Percentiles rank a stretch among this genome's conserved stretches.
Evolutionary conservation across 192 early-diverging fungal genomes (phyloP).

Genomic region (Gaertneriomyces sp.): DNA sequence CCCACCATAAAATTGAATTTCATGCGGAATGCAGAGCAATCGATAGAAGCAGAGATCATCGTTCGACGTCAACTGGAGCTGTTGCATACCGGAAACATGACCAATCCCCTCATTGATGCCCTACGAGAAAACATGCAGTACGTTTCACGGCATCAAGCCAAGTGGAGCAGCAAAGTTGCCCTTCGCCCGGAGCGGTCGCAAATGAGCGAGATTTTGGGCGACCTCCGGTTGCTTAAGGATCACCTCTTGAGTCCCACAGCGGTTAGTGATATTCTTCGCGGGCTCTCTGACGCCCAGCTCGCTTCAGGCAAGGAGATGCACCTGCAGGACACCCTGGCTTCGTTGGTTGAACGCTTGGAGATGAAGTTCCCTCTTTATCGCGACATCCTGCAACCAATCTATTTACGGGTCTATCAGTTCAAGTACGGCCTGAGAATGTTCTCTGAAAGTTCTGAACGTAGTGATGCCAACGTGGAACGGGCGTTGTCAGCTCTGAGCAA

Average conservation of each 20-base stretch:
- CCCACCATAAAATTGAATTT: constrained; percentile 63
- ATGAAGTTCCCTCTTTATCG: constrained; percentile 69
- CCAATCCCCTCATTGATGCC: constrained; percentile 4
- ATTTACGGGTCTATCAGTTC: constrained; percentile 67
- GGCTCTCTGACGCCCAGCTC: constrained; percentile 28
- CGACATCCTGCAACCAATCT: constrained; percentile 71
- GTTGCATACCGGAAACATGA: constrained; percentile 20
- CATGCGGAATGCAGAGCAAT: constrained; percentile 52
- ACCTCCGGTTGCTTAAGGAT: constrained; percentile 53
- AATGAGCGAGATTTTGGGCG: constrained; percentile 62
- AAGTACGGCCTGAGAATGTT: constrained; percentile 70
- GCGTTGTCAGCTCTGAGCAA: constrained; percentile 5
- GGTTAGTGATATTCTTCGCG: constrained; percentile 42
- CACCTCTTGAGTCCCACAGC: constrained; percentile 48
- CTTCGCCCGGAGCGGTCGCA: constrained; percentile 63
- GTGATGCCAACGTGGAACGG: neutral
- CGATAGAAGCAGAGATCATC: constrained; percentile 52
- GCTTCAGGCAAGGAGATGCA: constrained; percentile 38
- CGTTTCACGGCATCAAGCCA: neutral
- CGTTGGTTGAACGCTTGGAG: constrained; percentile 61
- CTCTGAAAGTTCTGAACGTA: constrained; percentile 17
- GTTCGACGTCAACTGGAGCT: constrained; percentile 44
- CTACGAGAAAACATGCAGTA: constrained; percentile 1
- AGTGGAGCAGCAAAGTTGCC: constrained; percentile 40
- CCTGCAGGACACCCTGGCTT: constrained; percentile 65